Conservation (phyloP, 768 basidiomycete species). For the Mycena polygramma region DNA sequence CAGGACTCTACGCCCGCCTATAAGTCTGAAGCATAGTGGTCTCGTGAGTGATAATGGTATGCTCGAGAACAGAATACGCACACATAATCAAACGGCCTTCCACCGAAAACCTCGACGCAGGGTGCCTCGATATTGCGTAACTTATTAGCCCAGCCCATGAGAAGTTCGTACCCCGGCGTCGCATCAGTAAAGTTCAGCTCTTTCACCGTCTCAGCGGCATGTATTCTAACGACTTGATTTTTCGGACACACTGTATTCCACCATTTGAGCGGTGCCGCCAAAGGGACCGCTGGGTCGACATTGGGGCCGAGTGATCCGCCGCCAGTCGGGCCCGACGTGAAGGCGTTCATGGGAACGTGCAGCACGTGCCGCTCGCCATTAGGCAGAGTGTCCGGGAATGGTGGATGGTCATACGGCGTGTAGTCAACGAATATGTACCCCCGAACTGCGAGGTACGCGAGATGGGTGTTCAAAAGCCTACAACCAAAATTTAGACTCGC, state of each 20-base stretch:
- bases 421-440: slow-evolving; percentile 26
- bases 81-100: slow-evolving; percentile 17
- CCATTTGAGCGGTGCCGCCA: slow-evolving; percentile 12
- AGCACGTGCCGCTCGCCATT: slow-evolving; percentile 25
- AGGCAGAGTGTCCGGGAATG: slow-evolving; percentile 26
- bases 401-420: slow-evolving; percentile 23
- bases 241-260: slow-evolving; percentile 21
- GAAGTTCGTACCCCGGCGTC: slow-evolving; percentile 2
- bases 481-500: not conserved
- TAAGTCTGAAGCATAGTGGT: slow-evolving; percentile 3
- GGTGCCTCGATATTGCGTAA: not conserved
- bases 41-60: too few relatives aligned
- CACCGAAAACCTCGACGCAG: slow-evolving; percentile 17
- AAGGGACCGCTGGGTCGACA: not conserved
- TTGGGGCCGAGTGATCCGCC: slow-evolving; percentile 5
- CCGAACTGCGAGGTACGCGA: slow-evolving; percentile 15
- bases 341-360: slow-evolving; percentile 30
- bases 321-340: slow-evolving; percentile 27
- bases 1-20: slow-evolving; percentile 4
- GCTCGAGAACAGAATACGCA: not conserved
- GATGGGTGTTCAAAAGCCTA: slow-evolving; percentile 29
- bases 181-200: not conserved
- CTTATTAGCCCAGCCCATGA: slow-evolving; percentile 25
- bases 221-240: not conserved
- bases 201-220: not conserved